A percentile compares a stretch with the other conserved stretches of the same genome.
These are phyloP conservation scores for Nelumbo lutea DNA, from an alignment of 164 flowering plant species.

Conservation along the genomic window DNA sequence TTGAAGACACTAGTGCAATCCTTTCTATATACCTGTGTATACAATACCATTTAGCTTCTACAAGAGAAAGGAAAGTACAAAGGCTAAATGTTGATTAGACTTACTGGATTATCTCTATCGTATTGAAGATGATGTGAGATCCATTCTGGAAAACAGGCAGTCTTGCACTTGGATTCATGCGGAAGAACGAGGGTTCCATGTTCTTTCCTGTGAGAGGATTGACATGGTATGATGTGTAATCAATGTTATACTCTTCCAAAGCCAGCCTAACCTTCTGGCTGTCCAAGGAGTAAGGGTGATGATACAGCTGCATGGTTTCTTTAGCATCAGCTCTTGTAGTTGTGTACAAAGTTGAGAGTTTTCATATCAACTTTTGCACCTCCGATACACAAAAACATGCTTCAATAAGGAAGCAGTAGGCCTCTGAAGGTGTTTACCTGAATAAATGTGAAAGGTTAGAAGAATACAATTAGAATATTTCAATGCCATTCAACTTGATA, in stretches of 20 bases:
- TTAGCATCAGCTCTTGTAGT: constrained; percentile 13
- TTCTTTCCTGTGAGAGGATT: constrained; percentile 93
- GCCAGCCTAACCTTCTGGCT: constrained; percentile 96
- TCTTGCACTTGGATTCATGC: constrained; percentile 67
- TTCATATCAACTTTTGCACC: not conserved
- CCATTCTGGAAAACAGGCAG: constrained; percentile 95
- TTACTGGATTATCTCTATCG: constrained; percentile 81
- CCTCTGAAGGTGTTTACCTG: not conserved
- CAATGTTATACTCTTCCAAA: constrained; percentile 79
- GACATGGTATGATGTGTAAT: constrained; percentile 82
- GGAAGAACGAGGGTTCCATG: constrained; percentile 72
- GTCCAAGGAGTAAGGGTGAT: constrained; percentile 82
- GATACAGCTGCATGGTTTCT: constrained; percentile 83
- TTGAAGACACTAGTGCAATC: constrained; percentile 51
- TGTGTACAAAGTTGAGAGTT: not conserved
- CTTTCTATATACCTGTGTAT: constrained; percentile 71
- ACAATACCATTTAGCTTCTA: no score
- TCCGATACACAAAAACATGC: constrained; percentile 3
- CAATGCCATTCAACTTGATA: not conserved
- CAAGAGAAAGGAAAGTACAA: not conserved
- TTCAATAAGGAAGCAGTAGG: not conserved
- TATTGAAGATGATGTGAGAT: constrained; percentile 57
- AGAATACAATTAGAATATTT: not conserved
- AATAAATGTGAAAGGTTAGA: not conserved
- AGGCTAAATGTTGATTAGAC: constrained; percentile 16